A percentile compares a stretch with the other conserved stretches of the same genome.
Conservation (phyloP, 1,284 basidiomycete genomes). For the Singerocomus rubriflavus region DNA sequence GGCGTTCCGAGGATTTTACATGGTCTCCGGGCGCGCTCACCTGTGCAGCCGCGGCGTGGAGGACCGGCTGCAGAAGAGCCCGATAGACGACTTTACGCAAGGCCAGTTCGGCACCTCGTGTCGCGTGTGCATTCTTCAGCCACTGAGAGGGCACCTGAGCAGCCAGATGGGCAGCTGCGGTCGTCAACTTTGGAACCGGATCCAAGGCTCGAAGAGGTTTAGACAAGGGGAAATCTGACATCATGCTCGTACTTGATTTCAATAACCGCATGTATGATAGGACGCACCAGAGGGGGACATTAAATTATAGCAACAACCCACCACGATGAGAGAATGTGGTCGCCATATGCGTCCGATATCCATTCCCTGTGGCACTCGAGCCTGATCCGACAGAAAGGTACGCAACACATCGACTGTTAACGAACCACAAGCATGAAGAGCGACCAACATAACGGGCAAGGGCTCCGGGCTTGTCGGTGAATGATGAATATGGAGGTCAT, state of each 20-base stretch:
- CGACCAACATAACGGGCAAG: slow-evolving; percentile 56
- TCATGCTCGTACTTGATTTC: slow-evolving; percentile 6
- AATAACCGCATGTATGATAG: background rate
- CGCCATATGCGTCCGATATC: slow-evolving; percentile 31
- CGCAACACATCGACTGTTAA: slow-evolving; percentile 46
- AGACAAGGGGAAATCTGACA: slow-evolving; percentile 44
- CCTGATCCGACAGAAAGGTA: slow-evolving; percentile 30
- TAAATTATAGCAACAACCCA: slow-evolving; percentile 55
- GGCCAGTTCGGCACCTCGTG: slow-evolving; percentile 39
- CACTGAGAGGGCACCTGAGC: slow-evolving; percentile 43
- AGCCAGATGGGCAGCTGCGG: slow-evolving; percentile 56
- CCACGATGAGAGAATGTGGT: slow-evolving; percentile 40
- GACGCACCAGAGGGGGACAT: slow-evolving; percentile 41
- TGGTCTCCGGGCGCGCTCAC: slow-evolving; percentile 1
- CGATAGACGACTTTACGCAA: slow-evolving; percentile 65
- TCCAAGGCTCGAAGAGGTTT: slow-evolving; percentile 22
- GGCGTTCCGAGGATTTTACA: slow-evolving; percentile 2
- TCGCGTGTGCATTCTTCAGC: slow-evolving; percentile 31
- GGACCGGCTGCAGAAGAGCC: slow-evolving; percentile 44
- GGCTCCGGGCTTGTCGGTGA: slow-evolving; percentile 14
- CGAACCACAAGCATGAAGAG: slow-evolving; percentile 58
- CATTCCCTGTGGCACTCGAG: slow-evolving; percentile 4
- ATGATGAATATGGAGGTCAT: background rate
- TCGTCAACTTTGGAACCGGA: slow-evolving; percentile 24
- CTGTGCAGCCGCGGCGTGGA: slow-evolving; percentile 10